Evolutionary conservation across 2,329 filamentous ascomycete species (phyloP), one percentile per base, ranked within the genome.

Genomic region (Cordyceps tenuipes): DNA sequence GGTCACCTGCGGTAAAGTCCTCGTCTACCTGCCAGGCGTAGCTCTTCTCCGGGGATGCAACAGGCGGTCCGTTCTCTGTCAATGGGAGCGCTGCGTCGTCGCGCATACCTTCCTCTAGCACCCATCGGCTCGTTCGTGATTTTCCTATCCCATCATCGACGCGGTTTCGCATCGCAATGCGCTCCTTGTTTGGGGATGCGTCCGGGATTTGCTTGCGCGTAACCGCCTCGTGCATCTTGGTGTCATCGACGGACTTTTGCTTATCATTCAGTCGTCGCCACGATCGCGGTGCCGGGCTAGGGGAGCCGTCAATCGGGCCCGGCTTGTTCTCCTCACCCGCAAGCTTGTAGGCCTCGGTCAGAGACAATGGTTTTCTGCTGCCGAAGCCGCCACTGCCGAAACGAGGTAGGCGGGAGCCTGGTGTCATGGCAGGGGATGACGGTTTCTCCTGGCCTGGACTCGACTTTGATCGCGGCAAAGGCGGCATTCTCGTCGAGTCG

Each of bases 21-120:
- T 78, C 76, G 39, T 84, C 82, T 7, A 82, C 69, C 60, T 83
- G 72, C 82, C 81, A 85, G 8, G 76, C 78, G 60, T 77, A 81
- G 64, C 76, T 79, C 68, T 80, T 82, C 56, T 79, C 76, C 0
- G 81, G 80, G 0, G 79, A 79, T 6, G 64, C 39, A 59, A 26
- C 53, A 62, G 26, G 49, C 12, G 31, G 23, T 3, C 19, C 19
- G 21, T 34, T 52, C 48, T 76, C 75, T 41, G 72, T 63, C 5
- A 73, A 75, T 3, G 69, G 69, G 1, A 74, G 61, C 0, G 72
- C 70, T 2, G 70, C 57, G 47, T 74, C 72, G 8, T 65, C 68
- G 31, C 47, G 56, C 61, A 54, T 41, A 10, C 49, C 51, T 23
- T 57, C 44, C 60, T 61, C 39, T 54, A 51, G 6, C 58, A 62